Percentiles rank a stretch among this genome's conserved stretches.
These are phyloP conservation scores for Wickerhamomyces tratensis DNA, from an alignment of 805 yeast genomes.

Conservation along the genomic window DNA sequence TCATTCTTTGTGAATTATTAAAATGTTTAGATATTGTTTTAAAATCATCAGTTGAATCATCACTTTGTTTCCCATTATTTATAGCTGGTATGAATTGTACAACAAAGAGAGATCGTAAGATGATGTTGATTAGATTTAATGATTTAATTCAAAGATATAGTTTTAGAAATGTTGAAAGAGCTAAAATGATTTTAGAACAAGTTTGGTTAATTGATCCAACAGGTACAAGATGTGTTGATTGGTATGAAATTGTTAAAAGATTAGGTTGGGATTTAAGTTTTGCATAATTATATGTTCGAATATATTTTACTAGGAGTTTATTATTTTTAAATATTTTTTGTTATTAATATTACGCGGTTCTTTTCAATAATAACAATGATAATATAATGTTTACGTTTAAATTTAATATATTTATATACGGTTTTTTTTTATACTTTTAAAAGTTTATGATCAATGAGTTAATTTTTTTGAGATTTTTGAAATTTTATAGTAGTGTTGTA, in stretches of 20 bases:
- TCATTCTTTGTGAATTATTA: slow-evolving; percentile 41
- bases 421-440: too few relatives aligned
- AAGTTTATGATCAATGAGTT: too few relatives aligned
- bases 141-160: slow-evolving; percentile 52
- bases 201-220: slow-evolving; percentile 31
- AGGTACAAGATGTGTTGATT: slow-evolving; percentile 59
- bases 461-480: too few relatives aligned
- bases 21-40: slow-evolving; percentile 51
- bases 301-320: too few relatives aligned
- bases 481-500: too few relatives aligned
- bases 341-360: too few relatives aligned
- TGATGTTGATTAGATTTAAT: slow-evolving; percentile 42
- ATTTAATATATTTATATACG: too few relatives aligned
- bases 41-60: slow-evolving; percentile 61
- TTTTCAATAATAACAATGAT: too few relatives aligned
- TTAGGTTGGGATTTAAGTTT: slow-evolving; percentile 76
- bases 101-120: slow-evolving; percentile 37
- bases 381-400: too few relatives aligned
- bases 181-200: slow-evolving; percentile 26
- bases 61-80: slow-evolving; percentile 68
- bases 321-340: too few relatives aligned
- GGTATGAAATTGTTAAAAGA: slow-evolving; percentile 57
- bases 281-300: slow-evolving; percentile 26
- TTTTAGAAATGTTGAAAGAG: slow-evolving; percentile 51
- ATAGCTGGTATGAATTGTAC: slow-evolving; percentile 67